phyloP scores from a whole-genome alignment of 495 filamentous ascomycete species.

The Trypethelium eluteriae region DNA sequence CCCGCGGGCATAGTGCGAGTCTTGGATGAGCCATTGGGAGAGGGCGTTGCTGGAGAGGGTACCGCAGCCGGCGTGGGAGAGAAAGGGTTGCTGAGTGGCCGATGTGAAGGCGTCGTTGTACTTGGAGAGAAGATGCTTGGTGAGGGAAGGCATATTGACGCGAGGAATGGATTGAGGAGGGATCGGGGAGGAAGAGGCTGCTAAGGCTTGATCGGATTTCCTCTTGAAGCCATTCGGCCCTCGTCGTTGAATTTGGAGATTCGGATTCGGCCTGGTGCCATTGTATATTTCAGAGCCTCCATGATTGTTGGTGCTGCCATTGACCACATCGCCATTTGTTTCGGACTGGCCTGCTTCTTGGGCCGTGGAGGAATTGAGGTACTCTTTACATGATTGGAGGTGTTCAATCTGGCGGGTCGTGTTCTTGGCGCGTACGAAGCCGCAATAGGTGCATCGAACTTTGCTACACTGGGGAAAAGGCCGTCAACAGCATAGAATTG shows the following conservation, averaged over 20 bases:
- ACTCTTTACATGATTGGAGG: slow-evolving; percentile 33
- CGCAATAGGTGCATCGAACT: slow-evolving; percentile 38
- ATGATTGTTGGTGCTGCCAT: slow-evolving; percentile 1
- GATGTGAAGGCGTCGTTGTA: slow-evolving; percentile 38
- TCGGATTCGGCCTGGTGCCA: slow-evolving; percentile 35
- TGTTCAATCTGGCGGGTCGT: slow-evolving; percentile 40
- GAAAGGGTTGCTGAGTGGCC: slow-evolving; percentile 63
- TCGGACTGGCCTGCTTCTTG: slow-evolving; percentile 24
- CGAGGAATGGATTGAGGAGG: slow-evolving; percentile 14
- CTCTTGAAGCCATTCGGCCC: slow-evolving; percentile 32
- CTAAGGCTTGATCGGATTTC: slow-evolving; percentile 19
- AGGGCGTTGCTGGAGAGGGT: slow-evolving; percentile 49
- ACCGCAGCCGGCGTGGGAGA: slow-evolving; percentile 57
- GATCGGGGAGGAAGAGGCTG: slow-evolving; percentile 16
- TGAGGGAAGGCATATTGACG: slow-evolving; percentile 37
- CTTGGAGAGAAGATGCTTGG: slow-evolving; percentile 44
- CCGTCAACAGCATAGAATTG: background rate
- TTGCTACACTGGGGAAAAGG: slow-evolving; percentile 34
- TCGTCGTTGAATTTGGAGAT: slow-evolving; percentile 32
- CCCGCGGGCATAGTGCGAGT: slow-evolving; percentile 65
- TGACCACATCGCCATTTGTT: slow-evolving; percentile 13
- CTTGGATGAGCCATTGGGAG: slow-evolving; percentile 65
- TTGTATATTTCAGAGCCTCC: slow-evolving; percentile 27
- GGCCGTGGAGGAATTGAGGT: slow-evolving; percentile 34
- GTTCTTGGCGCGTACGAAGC: slow-evolving; percentile 39